A percentile compares a stretch with the other conserved stretches of the same genome.
phyloP scores from a whole-genome alignment of 2,329 filamentous ascomycete species.

The Botrytis sinoallii region DNA sequence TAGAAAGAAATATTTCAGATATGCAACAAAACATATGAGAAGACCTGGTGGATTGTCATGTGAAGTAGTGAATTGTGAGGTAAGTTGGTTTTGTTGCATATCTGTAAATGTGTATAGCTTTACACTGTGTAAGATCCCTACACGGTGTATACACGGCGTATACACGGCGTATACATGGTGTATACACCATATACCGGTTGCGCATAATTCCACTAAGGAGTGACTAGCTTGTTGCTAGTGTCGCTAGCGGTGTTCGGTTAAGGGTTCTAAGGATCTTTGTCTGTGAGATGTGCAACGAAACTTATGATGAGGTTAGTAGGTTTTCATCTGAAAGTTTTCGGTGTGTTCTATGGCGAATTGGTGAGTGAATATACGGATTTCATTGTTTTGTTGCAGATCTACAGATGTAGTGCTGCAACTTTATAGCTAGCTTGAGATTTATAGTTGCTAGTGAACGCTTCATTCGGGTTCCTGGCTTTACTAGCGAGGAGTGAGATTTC shows the following conservation, averaged over 20 bases:
- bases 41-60: too few species aligned
- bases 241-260: neutral
- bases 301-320: neutral
- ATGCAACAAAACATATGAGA: too few species aligned
- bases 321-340: neutral
- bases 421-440: neutral
- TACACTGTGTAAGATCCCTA: too few species aligned
- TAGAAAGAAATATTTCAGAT: too few species aligned
- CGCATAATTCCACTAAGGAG: too few species aligned
- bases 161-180: too few species aligned
- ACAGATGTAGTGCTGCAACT: neutral
- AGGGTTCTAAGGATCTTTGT: neutral
- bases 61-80: too few species aligned
- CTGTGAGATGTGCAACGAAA: neutral
- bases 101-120: neutral
- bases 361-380: neutral
- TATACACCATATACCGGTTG: too few species aligned
- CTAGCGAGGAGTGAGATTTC: neutral
- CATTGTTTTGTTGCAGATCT: neutral
- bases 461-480: neutral
- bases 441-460: neutral
- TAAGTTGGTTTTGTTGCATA: neutral
- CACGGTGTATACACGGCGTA: too few species aligned
- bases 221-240: neutral
- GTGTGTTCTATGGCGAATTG: neutral